These are phyloP conservation scores for Debaryomyces udenii DNA, from an alignment of 1,139 yeast species.

Conservation along the genomic window DNA sequence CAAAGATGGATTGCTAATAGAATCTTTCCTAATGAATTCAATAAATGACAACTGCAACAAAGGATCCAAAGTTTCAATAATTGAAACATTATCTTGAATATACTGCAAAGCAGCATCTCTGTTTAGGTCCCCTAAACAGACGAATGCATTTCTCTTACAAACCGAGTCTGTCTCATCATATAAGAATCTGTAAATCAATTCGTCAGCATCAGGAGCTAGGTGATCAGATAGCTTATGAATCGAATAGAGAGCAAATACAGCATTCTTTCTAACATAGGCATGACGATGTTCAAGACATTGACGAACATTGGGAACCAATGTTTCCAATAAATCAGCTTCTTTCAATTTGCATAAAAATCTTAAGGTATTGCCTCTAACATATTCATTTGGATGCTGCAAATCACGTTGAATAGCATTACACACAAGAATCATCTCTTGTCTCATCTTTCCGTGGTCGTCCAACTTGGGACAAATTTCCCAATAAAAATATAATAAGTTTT, in stretches of 20 bases:
- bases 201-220: conserved; percentile 93
- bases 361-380: conserved; percentile 91
- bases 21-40: conserved; percentile 88
- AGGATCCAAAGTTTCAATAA: conserved; percentile 75
- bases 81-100: conserved; percentile 68
- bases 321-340: conserved; percentile 93
- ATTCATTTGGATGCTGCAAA: conserved; percentile 97
- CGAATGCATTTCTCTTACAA: conserved; percentile 94
- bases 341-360: conserved; percentile 87
- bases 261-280: conserved; percentile 97
- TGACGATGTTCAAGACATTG: conserved; percentile 94
- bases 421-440: conserved; percentile 97
- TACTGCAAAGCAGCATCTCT: conserved; percentile 84
- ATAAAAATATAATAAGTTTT: conserved; percentile 89
- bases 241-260: conserved; percentile 86
- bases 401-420: conserved; percentile 98
- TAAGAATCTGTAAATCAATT: conserved; percentile 72
- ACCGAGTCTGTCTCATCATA: conserved; percentile 87
- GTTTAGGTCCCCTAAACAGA: conserved; percentile 80
- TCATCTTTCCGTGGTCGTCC: conserved; percentile 85
- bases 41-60: conserved; percentile 86
- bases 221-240: conserved; percentile 83
- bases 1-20: conserved; percentile 62
- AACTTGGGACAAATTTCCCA: conserved; percentile 98
- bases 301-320: conserved; percentile 90